Evolutionary conservation across 2,329 filamentous ascomycete genomes (phyloP).

Genomic region (Tothia fuscella): DNA sequence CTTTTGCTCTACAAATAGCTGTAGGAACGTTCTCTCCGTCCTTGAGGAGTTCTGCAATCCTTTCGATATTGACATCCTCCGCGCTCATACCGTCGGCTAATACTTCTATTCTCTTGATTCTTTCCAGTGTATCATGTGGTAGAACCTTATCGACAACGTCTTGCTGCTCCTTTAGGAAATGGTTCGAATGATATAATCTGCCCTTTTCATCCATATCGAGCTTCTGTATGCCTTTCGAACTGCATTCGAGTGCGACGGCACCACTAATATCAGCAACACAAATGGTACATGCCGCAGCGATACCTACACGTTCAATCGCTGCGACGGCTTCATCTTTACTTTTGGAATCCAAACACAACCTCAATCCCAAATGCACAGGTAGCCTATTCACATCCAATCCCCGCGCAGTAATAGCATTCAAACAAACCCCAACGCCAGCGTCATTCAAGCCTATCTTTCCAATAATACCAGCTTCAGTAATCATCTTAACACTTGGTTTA

Average conservation of each 20-base stretch:
- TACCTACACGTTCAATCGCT: conserved; percentile 32
- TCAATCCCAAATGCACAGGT: conserved; percentile 50
- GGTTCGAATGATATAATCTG: conserved; percentile 33
- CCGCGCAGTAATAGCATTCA: conserved; percentile 50
- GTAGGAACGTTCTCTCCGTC: conserved; percentile 18
- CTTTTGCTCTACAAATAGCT: conserved; percentile 22
- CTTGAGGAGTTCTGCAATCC: conserved; percentile 25
- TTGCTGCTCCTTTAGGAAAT: conserved; percentile 28
- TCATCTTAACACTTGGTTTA: conserved; percentile 37
- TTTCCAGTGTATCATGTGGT: conserved; percentile 28
- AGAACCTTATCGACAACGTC: conserved; percentile 29
- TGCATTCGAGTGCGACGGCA: conserved; percentile 40
- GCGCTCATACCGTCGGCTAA: conserved; percentile 16
- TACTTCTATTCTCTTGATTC: conserved; percentile 27
- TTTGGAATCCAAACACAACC: conserved; percentile 41
- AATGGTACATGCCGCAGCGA: conserved; percentile 44
- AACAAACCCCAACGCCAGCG: conserved; percentile 43
- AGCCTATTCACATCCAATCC: conserved; percentile 41
- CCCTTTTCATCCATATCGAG: conserved; percentile 21
- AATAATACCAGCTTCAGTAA: conserved; percentile 50
- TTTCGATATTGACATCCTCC: conserved; percentile 16
- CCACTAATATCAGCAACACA: conserved; percentile 38
- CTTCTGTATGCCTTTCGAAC: conserved; percentile 21
- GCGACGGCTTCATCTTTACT: conserved; percentile 36
- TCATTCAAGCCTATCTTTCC: conserved; percentile 56